Evolutionary conservation across 805 yeast species (phyloP).

Genomic region (Lachancea nothofagi): DNA sequence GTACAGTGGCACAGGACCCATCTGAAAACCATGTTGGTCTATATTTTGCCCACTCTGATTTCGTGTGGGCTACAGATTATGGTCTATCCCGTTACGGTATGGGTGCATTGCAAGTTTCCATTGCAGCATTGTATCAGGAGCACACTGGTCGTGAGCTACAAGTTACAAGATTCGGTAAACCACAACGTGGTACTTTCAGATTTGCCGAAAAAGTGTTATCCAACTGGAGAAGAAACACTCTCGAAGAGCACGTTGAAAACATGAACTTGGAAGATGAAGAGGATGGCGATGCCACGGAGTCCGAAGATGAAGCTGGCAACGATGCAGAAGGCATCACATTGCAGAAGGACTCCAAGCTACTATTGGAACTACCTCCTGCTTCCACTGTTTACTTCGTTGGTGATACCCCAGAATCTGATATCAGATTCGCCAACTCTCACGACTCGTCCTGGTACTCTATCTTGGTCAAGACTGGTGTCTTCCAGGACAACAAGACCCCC

Average conservation of each 20-base stretch:
- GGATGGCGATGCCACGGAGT: conserved; percentile 16
- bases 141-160: conserved; percentile 77
- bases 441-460: conserved; percentile 82
- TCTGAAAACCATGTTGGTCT: conserved; percentile 75
- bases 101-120: conserved; percentile 89
- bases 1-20: conserved; percentile 59
- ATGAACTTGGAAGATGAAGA: conserved; percentile 35
- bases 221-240: conserved; percentile 71
- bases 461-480: conserved; percentile 81
- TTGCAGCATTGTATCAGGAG: conserved; percentile 78
- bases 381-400: conserved; percentile 85
- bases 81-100: conserved; percentile 80
- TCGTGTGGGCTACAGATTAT: conserved; percentile 90
- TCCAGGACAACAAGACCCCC: conserved; percentile 73
- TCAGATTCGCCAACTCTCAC: conserved; percentile 81
- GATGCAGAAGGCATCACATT: conserved; percentile 39
- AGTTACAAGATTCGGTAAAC: conserved; percentile 84
- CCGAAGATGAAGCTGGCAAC: conserved; percentile 24
- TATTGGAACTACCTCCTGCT: conserved; percentile 68
- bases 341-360: conserved; percentile 40
- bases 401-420: conserved; percentile 86
- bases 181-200: conserved; percentile 79
- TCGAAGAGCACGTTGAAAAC: conserved; percentile 66
- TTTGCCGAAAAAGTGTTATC: conserved; percentile 75
- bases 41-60: conserved; percentile 87